Percentiles rank a stretch among this genome's conserved stretches.
phyloP scores from a whole-genome alignment of 2,329 filamentous ascomycete species.

The Helotiales sp. region DNA sequence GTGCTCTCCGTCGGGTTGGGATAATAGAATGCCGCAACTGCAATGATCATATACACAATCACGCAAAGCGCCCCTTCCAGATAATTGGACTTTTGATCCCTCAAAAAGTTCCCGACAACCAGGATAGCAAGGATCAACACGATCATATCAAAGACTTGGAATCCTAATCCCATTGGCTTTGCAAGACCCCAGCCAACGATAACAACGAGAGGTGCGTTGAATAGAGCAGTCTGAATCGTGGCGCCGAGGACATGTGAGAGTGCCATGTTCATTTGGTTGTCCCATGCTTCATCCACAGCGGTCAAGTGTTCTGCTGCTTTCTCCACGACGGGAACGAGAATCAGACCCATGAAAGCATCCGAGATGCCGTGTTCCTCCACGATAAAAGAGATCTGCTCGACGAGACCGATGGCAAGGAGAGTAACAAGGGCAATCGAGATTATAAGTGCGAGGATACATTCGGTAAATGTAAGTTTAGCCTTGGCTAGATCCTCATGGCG shows the following conservation, averaged over 20 bases:
- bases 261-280: constrained; percentile 61
- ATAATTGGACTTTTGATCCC: constrained; percentile 89
- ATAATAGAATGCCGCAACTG: constrained; percentile 57
- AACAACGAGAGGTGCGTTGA: constrained; percentile 82
- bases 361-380: constrained; percentile 51
- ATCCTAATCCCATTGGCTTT: constrained; percentile 75
- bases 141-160: constrained; percentile 85
- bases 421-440: constrained; percentile 69
- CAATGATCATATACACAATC: constrained; percentile 61
- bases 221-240: constrained; percentile 84
- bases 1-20: too few species aligned
- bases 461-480: constrained; percentile 72
- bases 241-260: constrained; percentile 53
- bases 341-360: constrained; percentile 67
- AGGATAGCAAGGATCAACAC: constrained; percentile 81
- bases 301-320: constrained; percentile 86
- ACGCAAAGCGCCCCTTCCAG: constrained; percentile 85
- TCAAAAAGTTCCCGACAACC: constrained; percentile 82
- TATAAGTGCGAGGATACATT: constrained; percentile 65
- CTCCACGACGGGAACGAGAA: constrained; percentile 79
- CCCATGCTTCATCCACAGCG: constrained; percentile 81
- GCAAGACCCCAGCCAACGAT: constrained; percentile 78
- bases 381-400: constrained; percentile 67
- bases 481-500: constrained; percentile 59
- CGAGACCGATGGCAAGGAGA: constrained; percentile 71